Evolutionary conservation across 305 asterid species (phyloP).

Genomic region (Rubia balearica): DNA sequence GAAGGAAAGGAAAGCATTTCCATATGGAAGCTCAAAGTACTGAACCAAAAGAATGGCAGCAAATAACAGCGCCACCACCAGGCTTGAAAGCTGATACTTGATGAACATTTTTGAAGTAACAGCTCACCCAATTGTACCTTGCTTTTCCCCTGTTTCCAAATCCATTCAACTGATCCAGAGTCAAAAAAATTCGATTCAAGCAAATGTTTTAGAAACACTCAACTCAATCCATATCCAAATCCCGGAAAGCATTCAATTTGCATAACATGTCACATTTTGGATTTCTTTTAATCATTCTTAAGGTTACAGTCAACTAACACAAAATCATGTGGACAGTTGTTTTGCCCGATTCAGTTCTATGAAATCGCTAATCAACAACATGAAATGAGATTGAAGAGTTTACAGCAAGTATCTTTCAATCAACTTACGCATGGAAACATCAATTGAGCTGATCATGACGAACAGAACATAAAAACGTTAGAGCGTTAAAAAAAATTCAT

Average conservation of each 20-base stretch:
- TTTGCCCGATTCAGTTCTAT: background rate
- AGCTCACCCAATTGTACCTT: background rate
- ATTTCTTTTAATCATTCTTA: too few species aligned
- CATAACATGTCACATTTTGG: background rate
- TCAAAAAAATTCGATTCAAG: background rate
- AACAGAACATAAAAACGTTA: background rate
- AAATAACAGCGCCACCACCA: conserved; percentile 47
- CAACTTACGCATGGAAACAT: background rate
- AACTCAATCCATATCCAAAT: background rate
- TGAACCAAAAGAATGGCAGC: conserved; percentile 53
- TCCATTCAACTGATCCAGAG: background rate
- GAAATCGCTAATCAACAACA: background rate
- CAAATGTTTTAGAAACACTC: background rate
- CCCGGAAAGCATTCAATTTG: background rate
- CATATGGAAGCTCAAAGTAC: conserved; percentile 60
- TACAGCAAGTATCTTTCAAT: too few species aligned
- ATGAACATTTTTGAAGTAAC: conserved; percentile 39
- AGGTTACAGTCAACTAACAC: background rate
- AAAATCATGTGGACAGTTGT: too few species aligned
- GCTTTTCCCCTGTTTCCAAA: background rate
- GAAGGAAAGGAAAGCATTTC: conserved; percentile 39
- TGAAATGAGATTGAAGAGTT: background rate
- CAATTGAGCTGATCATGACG: background rate
- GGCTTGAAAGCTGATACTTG: conserved; percentile 30
- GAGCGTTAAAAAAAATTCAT: background rate